These are phyloP conservation scores for Anthostomella pinea DNA, from an alignment of 2,329 filamentous ascomycete species.

Conservation along the genomic window DNA sequence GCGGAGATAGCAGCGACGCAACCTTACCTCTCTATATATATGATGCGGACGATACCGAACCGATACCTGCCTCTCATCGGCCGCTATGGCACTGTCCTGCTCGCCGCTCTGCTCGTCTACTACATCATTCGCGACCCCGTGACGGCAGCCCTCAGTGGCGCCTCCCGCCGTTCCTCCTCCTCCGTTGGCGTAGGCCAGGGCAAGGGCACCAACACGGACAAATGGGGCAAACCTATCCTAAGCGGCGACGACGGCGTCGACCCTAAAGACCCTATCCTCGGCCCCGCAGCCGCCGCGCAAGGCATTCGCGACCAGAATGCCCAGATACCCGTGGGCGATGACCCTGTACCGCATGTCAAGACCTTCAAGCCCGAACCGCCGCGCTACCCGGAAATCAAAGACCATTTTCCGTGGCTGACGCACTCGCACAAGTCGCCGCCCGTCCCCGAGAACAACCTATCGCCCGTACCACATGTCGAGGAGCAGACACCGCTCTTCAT, in stretches of 20 bases:
- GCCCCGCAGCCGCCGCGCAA: slow-evolving; percentile 18
- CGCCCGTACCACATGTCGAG: slow-evolving; percentile 32
- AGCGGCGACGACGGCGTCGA: slow-evolving; percentile 3
- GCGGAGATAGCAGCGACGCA: slow-evolving; percentile 24
- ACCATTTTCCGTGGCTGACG: slow-evolving; percentile 39
- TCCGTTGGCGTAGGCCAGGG: slow-evolving; percentile 2
- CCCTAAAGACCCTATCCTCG: slow-evolving; percentile 1
- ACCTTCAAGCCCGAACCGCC: slow-evolving; percentile 32
- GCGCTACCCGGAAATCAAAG: slow-evolving; percentile 29
- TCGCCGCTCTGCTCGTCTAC: slow-evolving; percentile 31
- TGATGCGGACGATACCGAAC: slow-evolving; percentile 28
- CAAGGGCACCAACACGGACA: slow-evolving; percentile 1
- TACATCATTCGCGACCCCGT: slow-evolving; percentile 30
- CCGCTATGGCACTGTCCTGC: slow-evolving; percentile 30
- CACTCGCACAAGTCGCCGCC: slow-evolving; percentile 27
- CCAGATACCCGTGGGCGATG: slow-evolving; percentile 17
- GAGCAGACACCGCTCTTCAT: slow-evolving; percentile 43
- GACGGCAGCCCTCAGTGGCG: slow-evolving; percentile 10
- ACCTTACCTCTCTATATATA: slow-evolving; percentile 7
- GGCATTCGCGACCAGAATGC: slow-evolving; percentile 19
- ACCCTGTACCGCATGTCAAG: slow-evolving; percentile 19
- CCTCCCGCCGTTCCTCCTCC: slow-evolving; percentile 17
- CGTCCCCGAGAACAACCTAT: slow-evolving; percentile 31
- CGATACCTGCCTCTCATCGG: slow-evolving; percentile 28
- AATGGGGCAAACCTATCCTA: slow-evolving; percentile 5